Evolutionary conservation across 805 yeast species (phyloP), one percentile per base, ranked within the genome.

Genomic region (Saccharomycopsis microspora): DNA sequence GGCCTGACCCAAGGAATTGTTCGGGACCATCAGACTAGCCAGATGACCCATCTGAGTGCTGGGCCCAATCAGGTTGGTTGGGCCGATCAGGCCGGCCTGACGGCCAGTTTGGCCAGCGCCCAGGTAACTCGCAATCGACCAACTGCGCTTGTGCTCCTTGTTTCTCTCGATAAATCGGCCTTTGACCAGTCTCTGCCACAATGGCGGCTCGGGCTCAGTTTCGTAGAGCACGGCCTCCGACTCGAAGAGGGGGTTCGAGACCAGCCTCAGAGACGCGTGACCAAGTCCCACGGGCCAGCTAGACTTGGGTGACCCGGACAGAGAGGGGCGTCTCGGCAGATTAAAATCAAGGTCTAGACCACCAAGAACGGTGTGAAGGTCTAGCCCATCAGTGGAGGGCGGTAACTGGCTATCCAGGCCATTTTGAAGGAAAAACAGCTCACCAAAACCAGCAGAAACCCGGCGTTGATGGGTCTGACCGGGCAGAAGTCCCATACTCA

Each of bases 121-220:
- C 33, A 33, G 39, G 29, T 40, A 42, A 4, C 40, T 40, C 9
- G 51, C 46, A 43, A 51, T 51, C 5, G 53, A 49, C 54, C 52
- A 49, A 33, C 54, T 51, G 30, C 54, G 31, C 27, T 49, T 51
- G 34, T 51, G 54, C 19, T 47, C 51, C 34, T 8, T 30, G 32
- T 39, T 44, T 10, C 39, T 34, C 40, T 50, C 53, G 29, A 43
- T 32, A 5, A 48, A 45, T 5, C 53, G 9, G 11, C 37, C 41
- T 41, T 50, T 50, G 33, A 47, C 34, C 19, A 36, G 43, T 44
- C 43, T 50, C 35, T 35, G 47, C 53, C 53, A 50, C 9, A 46
- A 35, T 9, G 47, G 51, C 29, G 34, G 8, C 40, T 39, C 29
- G 42, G 19, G 19, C 19, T 19, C 19, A 19, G 19, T 19, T 19